A percentile compares a stretch with the other conserved stretches of the same genome.
These are phyloP conservation scores for Ustilago crameri DNA, from an alignment of 1,284 basidiomycete species.

Conservation along the genomic window DNA sequence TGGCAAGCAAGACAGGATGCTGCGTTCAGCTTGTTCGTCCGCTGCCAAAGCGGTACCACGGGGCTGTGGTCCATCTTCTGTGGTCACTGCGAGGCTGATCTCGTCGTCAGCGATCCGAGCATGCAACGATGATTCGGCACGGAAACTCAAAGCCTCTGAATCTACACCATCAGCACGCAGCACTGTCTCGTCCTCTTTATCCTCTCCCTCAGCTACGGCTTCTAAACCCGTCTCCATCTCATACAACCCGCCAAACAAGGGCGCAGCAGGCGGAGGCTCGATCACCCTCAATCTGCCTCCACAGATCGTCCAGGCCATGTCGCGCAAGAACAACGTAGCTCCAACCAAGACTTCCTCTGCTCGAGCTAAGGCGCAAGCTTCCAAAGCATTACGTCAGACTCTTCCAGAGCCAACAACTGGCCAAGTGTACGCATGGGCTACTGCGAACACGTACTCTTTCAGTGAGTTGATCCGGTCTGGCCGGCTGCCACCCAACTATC, in stretches of 20 bases:
- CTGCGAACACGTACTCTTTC: slow-evolving; percentile 62
- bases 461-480: slow-evolving; percentile 48
- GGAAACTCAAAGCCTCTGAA: not conserved
- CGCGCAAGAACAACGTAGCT: slow-evolving; percentile 25
- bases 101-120: slow-evolving; percentile 6
- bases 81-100: slow-evolving; percentile 6
- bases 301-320: slow-evolving; percentile 42
- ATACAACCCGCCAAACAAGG: slow-evolving; percentile 39
- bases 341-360: slow-evolving; percentile 43
- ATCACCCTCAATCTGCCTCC: slow-evolving; percentile 49
- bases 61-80: not conserved
- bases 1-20: slow-evolving; percentile 15
- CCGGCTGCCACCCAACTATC: slow-evolving; percentile 51
- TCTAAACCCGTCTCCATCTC: slow-evolving; percentile 43
- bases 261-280: slow-evolving; percentile 25
- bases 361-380: slow-evolving; percentile 42
- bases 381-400: slow-evolving; percentile 43
- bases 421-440: slow-evolving; percentile 61
- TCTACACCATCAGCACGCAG: not conserved
- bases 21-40: slow-evolving; percentile 18
- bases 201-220: slow-evolving; percentile 7
- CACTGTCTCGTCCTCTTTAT: slow-evolving; percentile 10
- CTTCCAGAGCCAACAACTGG: slow-evolving; percentile 43
- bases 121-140: slow-evolving; percentile 26
- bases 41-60: slow-evolving; percentile 2